Percentiles rank a stretch among this genome's conserved stretches.
Conservation (phyloP, 306 rosid species). For the Nissolia schottii region DNA sequence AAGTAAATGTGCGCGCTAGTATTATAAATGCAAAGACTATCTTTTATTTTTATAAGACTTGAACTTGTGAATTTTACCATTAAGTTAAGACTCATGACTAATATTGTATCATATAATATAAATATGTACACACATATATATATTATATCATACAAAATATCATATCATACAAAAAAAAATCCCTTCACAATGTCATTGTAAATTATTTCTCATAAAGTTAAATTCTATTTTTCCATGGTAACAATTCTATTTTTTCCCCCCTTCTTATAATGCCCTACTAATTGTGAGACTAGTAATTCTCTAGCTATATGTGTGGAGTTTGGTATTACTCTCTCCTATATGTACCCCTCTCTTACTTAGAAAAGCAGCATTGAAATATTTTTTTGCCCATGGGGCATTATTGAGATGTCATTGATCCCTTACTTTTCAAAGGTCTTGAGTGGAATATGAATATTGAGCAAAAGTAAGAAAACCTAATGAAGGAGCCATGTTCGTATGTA, state of each 20-base stretch:
- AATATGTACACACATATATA: too few relatives aligned
- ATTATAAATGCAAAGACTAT: too few relatives aligned
- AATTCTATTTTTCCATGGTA: background rate
- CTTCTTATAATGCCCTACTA: too few relatives aligned
- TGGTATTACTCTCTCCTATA: background rate
- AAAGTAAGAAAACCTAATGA: slow-evolving; percentile 42
- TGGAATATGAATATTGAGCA: slow-evolving; percentile 31
- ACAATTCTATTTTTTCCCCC: too few relatives aligned
- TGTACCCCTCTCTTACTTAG: background rate
- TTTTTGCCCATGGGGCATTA: slow-evolving; percentile 31
- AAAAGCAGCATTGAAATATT: background rate
- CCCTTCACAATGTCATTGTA: background rate
- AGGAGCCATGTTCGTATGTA: slow-evolving; percentile 66
- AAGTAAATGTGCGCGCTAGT: too few relatives aligned
- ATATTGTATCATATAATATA: too few relatives aligned
- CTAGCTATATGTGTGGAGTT: background rate
- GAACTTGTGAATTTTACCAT: too few relatives aligned
- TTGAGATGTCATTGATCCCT: slow-evolving; percentile 43
- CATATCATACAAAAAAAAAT: background rate
- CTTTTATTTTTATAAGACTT: too few relatives aligned
- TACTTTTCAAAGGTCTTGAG: slow-evolving; percentile 35
- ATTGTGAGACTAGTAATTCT: background rate
- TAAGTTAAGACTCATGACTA: too few relatives aligned
- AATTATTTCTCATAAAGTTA: background rate
- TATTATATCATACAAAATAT: too few relatives aligned